Conservation (phyloP, 495 filamentous ascomycete genomes). For the Annulohypoxylon stygium region DNA sequence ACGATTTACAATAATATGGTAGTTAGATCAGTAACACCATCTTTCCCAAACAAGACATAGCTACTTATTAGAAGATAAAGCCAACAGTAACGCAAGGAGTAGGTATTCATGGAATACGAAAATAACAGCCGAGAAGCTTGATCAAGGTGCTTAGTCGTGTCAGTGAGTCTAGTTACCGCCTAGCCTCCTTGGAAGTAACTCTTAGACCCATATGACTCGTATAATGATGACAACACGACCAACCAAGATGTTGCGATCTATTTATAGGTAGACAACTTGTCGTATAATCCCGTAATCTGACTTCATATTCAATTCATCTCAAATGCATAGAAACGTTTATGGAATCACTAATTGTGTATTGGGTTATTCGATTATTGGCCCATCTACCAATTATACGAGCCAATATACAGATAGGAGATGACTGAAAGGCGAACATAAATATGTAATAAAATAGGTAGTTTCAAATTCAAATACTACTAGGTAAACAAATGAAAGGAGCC, state of each 20-base stretch:
- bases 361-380: too few relatives aligned
- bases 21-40: neutral
- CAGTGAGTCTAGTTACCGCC: neutral
- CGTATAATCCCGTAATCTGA: neutral
- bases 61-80: neutral
- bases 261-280: neutral
- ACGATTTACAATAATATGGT: neutral
- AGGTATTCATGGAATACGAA: neutral
- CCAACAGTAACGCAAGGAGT: neutral
- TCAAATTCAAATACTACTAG: too few relatives aligned
- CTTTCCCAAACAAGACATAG: neutral
- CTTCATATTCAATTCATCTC: neutral
- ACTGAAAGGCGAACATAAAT: too few relatives aligned
- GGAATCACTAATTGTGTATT: neutral
- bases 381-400: too few relatives aligned
- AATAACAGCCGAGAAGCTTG: neutral
- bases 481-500: too few relatives aligned
- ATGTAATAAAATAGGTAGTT: too few relatives aligned
- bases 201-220: neutral
- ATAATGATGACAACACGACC: constrained; percentile 8
- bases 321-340: neutral
- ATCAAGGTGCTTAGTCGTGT: neutral
- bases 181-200: neutral
- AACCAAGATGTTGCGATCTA: constrained; percentile 18
- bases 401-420: too few relatives aligned